Percentiles rank a stretch among this genome's conserved stretches.
Conservation (phyloP, 176 grass and related monocot genomes). For the Areca catechu region DNA sequence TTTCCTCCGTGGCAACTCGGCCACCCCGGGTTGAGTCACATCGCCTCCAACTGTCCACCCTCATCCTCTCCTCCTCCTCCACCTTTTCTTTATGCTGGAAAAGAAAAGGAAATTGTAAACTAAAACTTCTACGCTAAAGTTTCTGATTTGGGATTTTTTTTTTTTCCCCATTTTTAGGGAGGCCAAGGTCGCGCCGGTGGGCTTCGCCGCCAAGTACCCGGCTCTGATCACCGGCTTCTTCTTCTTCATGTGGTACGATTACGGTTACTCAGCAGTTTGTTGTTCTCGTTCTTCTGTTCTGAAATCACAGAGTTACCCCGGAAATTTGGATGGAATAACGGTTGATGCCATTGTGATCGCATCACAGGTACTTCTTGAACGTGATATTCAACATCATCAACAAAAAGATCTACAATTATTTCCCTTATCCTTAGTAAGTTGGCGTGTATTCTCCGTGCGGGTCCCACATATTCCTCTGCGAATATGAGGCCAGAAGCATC, state of each 20-base stretch:
- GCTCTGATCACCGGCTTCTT: slow-evolving; percentile 86
- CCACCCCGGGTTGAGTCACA: neutral
- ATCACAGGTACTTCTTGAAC: slow-evolving; percentile 91
- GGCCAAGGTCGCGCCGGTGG: slow-evolving; percentile 21
- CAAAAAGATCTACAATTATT: slow-evolving; percentile 99
- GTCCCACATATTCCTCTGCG: too few relatives aligned
- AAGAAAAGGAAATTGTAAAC: too few relatives aligned
- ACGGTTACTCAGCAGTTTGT: neutral
- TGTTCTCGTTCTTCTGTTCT: neutral
- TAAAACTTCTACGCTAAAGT: too few relatives aligned
- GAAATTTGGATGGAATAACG: too few relatives aligned
- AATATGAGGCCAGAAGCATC: neutral
- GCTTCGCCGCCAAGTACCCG: slow-evolving; percentile 64
- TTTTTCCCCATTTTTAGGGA: slow-evolving; percentile 32
- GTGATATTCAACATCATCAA: slow-evolving; percentile 99
- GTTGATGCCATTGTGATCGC: neutral
- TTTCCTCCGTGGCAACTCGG: slow-evolving; percentile 16
- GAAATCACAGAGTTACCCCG: neutral
- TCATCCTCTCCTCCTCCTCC: too few relatives aligned
- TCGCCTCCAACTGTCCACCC: too few relatives aligned
- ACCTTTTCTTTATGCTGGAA: too few relatives aligned
- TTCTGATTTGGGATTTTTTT: neutral
- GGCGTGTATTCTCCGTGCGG: neutral
- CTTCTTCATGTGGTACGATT: slow-evolving; percentile 90
- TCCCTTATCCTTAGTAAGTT: slow-evolving; percentile 96